Evolutionary conservation across 1,284 basidiomycete genomes (phyloP).

Genomic region (Apiotrichum sp.): DNA sequence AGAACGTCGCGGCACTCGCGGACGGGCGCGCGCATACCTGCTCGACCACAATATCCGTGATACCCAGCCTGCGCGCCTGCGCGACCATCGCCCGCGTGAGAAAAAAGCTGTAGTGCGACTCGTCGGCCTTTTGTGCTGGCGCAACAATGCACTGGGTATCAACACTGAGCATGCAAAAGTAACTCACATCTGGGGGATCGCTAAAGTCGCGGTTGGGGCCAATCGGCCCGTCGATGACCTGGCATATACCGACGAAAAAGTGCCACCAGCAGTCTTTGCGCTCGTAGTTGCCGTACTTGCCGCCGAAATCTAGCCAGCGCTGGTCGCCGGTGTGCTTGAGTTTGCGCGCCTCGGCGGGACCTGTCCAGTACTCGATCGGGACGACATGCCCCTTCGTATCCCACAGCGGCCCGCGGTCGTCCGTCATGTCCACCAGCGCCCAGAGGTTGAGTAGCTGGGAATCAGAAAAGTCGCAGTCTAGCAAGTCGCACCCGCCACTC

Average conservation of each 20-base stretch:
- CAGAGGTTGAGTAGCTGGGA: slow-evolving; percentile 24
- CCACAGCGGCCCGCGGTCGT: slow-evolving; percentile 41
- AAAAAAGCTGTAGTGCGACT: slow-evolving; percentile 28
- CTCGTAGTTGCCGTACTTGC: slow-evolving; percentile 40
- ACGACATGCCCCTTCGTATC: slow-evolving; percentile 37
- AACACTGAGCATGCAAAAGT: background rate
- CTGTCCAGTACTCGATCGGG: slow-evolving; percentile 34
- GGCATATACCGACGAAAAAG: slow-evolving; percentile 31
- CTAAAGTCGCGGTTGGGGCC: slow-evolving; percentile 40
- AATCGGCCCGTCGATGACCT: slow-evolving; percentile 34
- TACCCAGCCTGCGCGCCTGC: slow-evolving; percentile 10
- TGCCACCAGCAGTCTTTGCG: slow-evolving; percentile 40
- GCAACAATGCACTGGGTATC: slow-evolving; percentile 30
- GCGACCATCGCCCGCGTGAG: slow-evolving; percentile 15
- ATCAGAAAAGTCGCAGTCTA: slow-evolving; percentile 24
- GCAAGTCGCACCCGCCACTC: background rate
- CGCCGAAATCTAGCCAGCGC: slow-evolving; percentile 38
- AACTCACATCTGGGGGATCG: slow-evolving; percentile 31
- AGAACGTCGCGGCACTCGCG: slow-evolving; percentile 11
- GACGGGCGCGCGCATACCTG: slow-evolving; percentile 31
- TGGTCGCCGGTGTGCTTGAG: slow-evolving; percentile 24
- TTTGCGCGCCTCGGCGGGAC: slow-evolving; percentile 17
- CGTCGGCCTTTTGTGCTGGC: slow-evolving; percentile 8
- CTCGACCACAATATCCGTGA: slow-evolving; percentile 32
- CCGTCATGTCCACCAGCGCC: slow-evolving; percentile 38